Evolutionary conservation across 1,284 basidiomycete species (phyloP), one percentile per base, ranked within the genome.

Genomic region (Ceraceosorus bombacis): DNA sequence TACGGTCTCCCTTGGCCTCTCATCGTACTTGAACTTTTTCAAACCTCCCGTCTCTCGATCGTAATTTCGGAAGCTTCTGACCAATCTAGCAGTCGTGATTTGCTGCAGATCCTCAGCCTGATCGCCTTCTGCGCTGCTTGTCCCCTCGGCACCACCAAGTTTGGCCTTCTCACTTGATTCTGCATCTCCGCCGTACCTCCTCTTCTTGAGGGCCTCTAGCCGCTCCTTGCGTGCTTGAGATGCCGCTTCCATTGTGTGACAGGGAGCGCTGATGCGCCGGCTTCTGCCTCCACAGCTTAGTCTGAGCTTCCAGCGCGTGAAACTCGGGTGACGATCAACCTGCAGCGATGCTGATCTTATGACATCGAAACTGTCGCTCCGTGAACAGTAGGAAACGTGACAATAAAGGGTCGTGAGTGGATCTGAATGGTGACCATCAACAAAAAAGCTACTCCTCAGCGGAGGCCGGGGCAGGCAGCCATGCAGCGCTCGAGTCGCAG

Each of bases 1-100:
- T 5, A 97, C 85, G 0, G 92, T 95, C 67, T 91, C 88, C 69
- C 87, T 83, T 74, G 84, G 82, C 53, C 83, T 83, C 10, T 80
- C 81, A 5, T 62, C 83, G 83, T 49, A 82, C 83, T 51, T 80
- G 55, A 59, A 77, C 67, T 62, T 69, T 54, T 66, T 60, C 55
- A 66, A 65, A 60, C 62, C 63, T 12, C 69, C 68, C 43, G 68
- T 75, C 51, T 59, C 57, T 3, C 74, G 69, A 46, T 74, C 72
- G 53, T 69, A 77, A 50, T 69, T 69, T 38, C 75, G 66, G 57
- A 78, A 75, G 49, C 64, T 61, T 53, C 70, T 59, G 10, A 61
- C 37, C n/a, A 61, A 50, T 38, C 48, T n/a, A 15, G 59, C 53
- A 15, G 48, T 58, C 7, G 59, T 50, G 12, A 36, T 38, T 12